phyloP scores from a whole-genome alignment of 371 early-diverging fungal species.

The Apophysomyces trapeziformis region DNA sequence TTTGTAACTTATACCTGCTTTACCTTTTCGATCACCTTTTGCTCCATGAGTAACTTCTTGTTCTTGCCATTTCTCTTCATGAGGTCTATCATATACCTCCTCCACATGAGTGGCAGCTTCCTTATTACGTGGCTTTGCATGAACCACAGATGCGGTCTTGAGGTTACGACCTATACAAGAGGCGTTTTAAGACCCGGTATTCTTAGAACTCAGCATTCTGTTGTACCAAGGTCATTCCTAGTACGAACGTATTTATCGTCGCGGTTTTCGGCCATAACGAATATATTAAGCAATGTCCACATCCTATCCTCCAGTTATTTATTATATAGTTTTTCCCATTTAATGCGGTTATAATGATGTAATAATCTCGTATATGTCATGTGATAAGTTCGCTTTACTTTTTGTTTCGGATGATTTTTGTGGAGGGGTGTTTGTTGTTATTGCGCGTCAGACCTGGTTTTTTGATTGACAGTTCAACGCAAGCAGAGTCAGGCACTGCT shows the following conservation, averaged over 20 bases:
- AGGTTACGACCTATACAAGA: constrained; percentile 10
- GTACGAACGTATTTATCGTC: background rate
- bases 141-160: constrained; percentile 6
- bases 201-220: constrained; percentile 1
- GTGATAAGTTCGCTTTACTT: too few species aligned
- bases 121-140: constrained; percentile 10
- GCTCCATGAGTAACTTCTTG: constrained; percentile 11
- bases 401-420: too few species aligned
- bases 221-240: background rate
- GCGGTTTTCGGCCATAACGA: background rate
- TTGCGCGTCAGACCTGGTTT: too few species aligned
- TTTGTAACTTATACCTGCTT: background rate
- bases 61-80: constrained; percentile 17
- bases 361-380: too few species aligned
- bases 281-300: background rate
- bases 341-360: background rate
- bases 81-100: constrained; percentile 10
- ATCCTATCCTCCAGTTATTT: background rate
- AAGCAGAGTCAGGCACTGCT: too few species aligned
- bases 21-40: constrained; percentile 11
- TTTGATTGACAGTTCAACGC: too few species aligned
- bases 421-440: too few species aligned
- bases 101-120: constrained; percentile 13
- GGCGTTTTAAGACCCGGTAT: background rate
- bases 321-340: background rate